Evolutionary conservation across 2,329 filamentous ascomycete species (phyloP).

Genomic region (Pestalotiopsis sp.): DNA sequence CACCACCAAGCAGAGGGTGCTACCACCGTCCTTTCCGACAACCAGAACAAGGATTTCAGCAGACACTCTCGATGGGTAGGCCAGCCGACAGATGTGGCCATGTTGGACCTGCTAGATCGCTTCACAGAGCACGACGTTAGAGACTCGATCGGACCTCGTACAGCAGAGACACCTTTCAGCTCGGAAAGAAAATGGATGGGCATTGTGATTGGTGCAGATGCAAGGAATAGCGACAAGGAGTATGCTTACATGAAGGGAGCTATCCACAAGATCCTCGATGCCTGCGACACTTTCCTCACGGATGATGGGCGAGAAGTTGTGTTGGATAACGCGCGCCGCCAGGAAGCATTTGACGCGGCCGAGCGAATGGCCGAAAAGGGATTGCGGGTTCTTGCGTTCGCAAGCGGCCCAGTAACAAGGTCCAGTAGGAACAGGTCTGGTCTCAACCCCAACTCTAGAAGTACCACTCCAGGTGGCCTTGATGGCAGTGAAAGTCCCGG

Average conservation of each 20-base stretch:
- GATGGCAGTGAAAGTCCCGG: slow-evolving; percentile 40
- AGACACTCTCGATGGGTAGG: slow-evolving; percentile 90
- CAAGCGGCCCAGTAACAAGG: slow-evolving; percentile 72
- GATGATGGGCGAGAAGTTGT: slow-evolving; percentile 84
- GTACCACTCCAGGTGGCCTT: slow-evolving; percentile 49
- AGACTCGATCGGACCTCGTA: slow-evolving; percentile 79
- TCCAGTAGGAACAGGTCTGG: slow-evolving; percentile 42
- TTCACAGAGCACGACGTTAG: slow-evolving; percentile 92
- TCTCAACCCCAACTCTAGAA: slow-evolving; percentile 43
- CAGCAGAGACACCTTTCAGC: slow-evolving; percentile 90
- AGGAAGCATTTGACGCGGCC: slow-evolving; percentile 77
- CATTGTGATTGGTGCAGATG: slow-evolving; percentile 73
- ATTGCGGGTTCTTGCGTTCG: slow-evolving; percentile 88
- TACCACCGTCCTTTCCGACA: slow-evolving; percentile 84
- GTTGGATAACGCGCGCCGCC: slow-evolving; percentile 73
- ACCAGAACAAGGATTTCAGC: slow-evolving; percentile 65
- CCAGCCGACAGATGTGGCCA: slow-evolving; percentile 96
- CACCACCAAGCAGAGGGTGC: slow-evolving; percentile 60
- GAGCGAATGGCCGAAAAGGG: slow-evolving; percentile 88
- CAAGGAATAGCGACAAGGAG: slow-evolving; percentile 65
- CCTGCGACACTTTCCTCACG: slow-evolving; percentile 89
- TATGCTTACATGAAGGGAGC: slow-evolving; percentile 96
- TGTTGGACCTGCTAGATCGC: slow-evolving; percentile 87
- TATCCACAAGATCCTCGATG: slow-evolving; percentile 80
- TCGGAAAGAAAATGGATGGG: slow-evolving; percentile 99